Conservation (phyloP, 2,329 filamentous ascomycete genomes). For the Pseudogymnoascus sp. region DNA sequence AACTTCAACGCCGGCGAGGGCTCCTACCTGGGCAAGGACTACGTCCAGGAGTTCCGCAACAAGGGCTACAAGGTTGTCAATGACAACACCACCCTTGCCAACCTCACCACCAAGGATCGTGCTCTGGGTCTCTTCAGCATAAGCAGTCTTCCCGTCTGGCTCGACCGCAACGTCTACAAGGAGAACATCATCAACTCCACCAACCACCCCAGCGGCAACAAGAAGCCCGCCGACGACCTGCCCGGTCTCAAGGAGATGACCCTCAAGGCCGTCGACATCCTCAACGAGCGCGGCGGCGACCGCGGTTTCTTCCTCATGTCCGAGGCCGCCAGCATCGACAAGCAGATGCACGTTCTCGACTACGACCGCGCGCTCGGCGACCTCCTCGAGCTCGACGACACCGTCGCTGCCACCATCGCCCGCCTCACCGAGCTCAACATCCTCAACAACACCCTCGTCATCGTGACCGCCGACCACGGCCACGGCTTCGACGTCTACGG, state of each 20-base stretch:
- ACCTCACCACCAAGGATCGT: conserved; percentile 48
- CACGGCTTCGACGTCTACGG: conserved; percentile 86
- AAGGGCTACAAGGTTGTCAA: conserved; percentile 63
- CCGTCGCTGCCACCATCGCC: conserved; percentile 63
- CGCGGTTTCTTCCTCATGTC: conserved; percentile 84
- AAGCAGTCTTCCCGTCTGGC: conserved; percentile 72
- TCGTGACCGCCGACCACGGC: conserved; percentile 82
- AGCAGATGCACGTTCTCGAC: conserved; percentile 81
- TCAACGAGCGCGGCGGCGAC: conserved; percentile 56
- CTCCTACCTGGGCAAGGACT: conserved; percentile 67
- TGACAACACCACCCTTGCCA: conserved; percentile 64
- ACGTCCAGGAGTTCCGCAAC: conserved; percentile 61
- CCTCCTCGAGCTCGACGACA: conserved; percentile 78
- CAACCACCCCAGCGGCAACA: conserved; percentile 61
- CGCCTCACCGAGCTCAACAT: conserved; percentile 58
- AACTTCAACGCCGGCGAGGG: conserved; percentile 60
- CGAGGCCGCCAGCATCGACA: conserved; percentile 78
- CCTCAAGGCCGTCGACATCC: conserved; percentile 72
- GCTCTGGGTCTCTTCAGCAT: conserved; percentile 72
- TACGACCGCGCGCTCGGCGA: conserved; percentile 81
- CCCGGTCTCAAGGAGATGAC: conserved; percentile 87
- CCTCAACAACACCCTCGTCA: conserved; percentile 66
- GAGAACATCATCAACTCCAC: conserved; percentile 56
- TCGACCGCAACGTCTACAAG: conserved; percentile 75
- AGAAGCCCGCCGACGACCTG: conserved; percentile 59